Evolutionary conservation across 139 green algal genomes (phyloP), one percentile per base, ranked within the genome.

Genomic region (Chlorella sp.): DNA sequence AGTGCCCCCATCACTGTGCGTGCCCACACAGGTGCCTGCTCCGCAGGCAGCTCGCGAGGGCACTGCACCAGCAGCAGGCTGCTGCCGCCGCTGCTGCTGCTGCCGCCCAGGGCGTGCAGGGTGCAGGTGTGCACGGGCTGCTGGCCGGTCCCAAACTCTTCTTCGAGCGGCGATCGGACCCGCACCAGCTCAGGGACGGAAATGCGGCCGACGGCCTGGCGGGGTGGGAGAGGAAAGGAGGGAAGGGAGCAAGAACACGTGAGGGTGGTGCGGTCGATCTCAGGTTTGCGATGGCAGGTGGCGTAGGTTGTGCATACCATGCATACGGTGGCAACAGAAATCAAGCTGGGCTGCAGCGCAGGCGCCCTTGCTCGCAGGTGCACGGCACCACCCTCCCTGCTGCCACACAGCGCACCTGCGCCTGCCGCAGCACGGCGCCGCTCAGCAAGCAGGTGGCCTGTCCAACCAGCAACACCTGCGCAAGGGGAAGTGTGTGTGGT

Each of bases 1-100:
- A 88, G 58, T 43, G 28, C 84, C 1, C 62, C 64, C 43, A 85
- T 34, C 41, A 80, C 84, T 16, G 13, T 28, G 8, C 64, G 28
- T 19, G 76, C 44, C 84, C 84, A 88, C n/a, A 62, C 44, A 4
- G 8, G 58, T 13, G 84, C 84, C 72, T 88, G 84, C 58, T 88
- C 84, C n/a, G 44, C 13, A 0, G 84, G 60, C 54, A 88, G 84
- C 54, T 67, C 56, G 24, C 56, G 56, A 0, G 69, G 56, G 38
- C 48, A 76, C 8, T 7, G 30, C 13, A 70, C 80, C 46, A 85
- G 46, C 72, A 76, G 43, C 69, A 62, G 28, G n/a, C 51, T n/a
- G 32, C 44, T 9, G 36, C 54, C n/a, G 28, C 22, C 8, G 67
- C 1, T 26, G 38, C 28, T 34, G 1, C 40, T 32, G 74, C 14